These are phyloP conservation scores for Blastocystis sp. DNA, from an alignment of 352 stramenopile genomes.

Conservation along the genomic window DNA sequence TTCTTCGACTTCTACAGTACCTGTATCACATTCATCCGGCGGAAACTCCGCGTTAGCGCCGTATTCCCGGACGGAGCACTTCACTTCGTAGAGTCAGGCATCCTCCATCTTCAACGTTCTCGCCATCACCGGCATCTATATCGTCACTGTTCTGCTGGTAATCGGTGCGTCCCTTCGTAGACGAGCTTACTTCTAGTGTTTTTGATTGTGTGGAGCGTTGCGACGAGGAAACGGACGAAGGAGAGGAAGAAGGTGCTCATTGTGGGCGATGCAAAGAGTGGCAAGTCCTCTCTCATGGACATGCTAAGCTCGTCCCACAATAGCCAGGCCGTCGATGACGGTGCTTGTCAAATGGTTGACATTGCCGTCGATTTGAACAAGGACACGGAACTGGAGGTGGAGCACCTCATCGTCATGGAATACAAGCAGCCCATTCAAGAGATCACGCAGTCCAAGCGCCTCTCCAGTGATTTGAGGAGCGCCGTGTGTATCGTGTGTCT, in stretches of 20 bases:
- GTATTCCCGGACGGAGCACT: neutral
- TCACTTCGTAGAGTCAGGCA: conserved; percentile 13
- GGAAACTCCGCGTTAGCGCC: conserved; percentile 25
- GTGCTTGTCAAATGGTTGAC: neutral
- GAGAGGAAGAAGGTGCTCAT: neutral
- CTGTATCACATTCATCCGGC: neutral
- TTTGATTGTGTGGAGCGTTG: neutral
- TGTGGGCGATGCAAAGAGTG: conserved; percentile 35
- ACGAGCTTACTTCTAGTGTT: conserved; percentile 10
- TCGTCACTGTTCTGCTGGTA: neutral
- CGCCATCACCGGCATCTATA: neutral
- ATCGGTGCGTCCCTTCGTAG: neutral
- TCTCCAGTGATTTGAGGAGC: neutral
- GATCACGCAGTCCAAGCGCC: neutral
- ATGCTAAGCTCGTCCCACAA: conserved; percentile 18
- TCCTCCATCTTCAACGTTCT: conserved; percentile 8
- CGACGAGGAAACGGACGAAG: neutral
- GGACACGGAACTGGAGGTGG: conserved; percentile 24
- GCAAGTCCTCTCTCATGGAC: conserved; percentile 29
- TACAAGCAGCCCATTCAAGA: conserved; percentile 1
- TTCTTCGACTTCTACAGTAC: neutral
- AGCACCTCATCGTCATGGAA: neutral
- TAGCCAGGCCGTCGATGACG: neutral
- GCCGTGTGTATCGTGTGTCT: conserved; percentile 15
- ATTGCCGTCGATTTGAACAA: conserved; percentile 27